phyloP scores from a whole-genome alignment of 139 green algal species.

The Penium margaritaceum region DNA sequence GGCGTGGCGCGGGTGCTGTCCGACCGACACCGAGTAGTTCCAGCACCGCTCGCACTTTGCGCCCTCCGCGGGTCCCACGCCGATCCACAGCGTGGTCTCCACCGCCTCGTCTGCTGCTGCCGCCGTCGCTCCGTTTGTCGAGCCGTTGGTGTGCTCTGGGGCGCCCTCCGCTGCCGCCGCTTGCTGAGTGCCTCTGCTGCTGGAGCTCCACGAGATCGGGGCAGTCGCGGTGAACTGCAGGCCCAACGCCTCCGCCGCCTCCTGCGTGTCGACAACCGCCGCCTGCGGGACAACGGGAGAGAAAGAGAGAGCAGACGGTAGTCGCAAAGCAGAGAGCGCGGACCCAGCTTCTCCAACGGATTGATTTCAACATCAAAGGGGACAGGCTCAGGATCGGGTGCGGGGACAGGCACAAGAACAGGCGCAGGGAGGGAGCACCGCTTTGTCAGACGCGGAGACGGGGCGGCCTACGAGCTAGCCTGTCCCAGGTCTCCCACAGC shows the following conservation, averaged over 20 bases:
- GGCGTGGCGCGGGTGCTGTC: conserved; percentile 54
- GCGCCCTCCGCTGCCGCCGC: not conserved
- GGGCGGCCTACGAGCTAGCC: no score
- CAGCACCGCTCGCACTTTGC: conserved; percentile 88
- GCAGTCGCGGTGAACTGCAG: conserved; percentile 14
- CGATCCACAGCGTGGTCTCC: conserved; percentile 58
- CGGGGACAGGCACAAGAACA: no score
- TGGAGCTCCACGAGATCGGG: not conserved
- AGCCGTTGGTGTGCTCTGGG: no score
- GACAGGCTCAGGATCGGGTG: no score
- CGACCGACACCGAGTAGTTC: conserved; percentile 76
- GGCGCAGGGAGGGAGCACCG: not conserved
- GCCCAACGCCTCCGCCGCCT: conserved; percentile 8
- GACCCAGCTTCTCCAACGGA: no score
- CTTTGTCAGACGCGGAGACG: not conserved
- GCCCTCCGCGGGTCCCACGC: conserved; percentile 66
- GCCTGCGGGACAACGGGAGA: not conserved
- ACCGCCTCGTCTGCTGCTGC: conserved; percentile 36
- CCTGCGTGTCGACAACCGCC: conserved; percentile 4
- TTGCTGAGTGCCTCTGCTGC: conserved; percentile 34
- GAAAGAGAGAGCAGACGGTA: not conserved
- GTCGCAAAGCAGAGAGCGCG: not conserved
- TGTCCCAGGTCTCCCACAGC: no score
- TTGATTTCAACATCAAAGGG: no score
- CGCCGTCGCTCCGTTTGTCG: no score